phyloP scores from a whole-genome alignment of 108 stramenopile genomes.

The Skeletonema tropicum region DNA sequence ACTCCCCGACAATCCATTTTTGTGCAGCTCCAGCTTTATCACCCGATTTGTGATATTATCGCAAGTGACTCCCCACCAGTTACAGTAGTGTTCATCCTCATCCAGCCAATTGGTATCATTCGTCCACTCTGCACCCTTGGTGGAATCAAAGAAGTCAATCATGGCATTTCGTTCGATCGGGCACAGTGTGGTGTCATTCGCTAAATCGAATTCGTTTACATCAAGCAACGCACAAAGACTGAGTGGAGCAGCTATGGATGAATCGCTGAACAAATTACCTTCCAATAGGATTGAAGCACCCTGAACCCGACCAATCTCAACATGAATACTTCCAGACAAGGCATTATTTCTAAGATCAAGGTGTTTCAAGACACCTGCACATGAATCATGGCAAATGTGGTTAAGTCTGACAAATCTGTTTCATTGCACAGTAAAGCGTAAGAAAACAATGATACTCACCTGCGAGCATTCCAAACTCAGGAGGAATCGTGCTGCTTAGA shows the following conservation, averaged over 20 bases:
- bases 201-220: background rate
- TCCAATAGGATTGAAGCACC: background rate
- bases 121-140: too few species aligned
- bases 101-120: too few species aligned
- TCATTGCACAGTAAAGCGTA: too few species aligned
- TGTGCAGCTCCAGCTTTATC: slow-evolving; percentile 16
- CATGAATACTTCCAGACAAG: background rate
- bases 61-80: slow-evolving; percentile 8
- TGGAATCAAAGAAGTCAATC: too few species aligned
- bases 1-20: too few species aligned
- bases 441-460: too few species aligned
- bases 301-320: background rate
- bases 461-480: background rate
- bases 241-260: background rate
- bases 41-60: background rate
- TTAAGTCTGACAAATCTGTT: too few species aligned
- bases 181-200: background rate
- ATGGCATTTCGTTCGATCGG: background rate
- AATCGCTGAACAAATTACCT: background rate
- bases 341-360: background rate
- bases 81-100: background rate
- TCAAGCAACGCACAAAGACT: background rate
- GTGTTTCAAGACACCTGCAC: too few species aligned
- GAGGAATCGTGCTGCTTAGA: too few species aligned
- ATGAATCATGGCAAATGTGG: too few species aligned